Evolutionary conservation across 805 yeast genomes (phyloP), one percentile per base, ranked within the genome.

Genomic region (Nakazawaea molendinolei): DNA sequence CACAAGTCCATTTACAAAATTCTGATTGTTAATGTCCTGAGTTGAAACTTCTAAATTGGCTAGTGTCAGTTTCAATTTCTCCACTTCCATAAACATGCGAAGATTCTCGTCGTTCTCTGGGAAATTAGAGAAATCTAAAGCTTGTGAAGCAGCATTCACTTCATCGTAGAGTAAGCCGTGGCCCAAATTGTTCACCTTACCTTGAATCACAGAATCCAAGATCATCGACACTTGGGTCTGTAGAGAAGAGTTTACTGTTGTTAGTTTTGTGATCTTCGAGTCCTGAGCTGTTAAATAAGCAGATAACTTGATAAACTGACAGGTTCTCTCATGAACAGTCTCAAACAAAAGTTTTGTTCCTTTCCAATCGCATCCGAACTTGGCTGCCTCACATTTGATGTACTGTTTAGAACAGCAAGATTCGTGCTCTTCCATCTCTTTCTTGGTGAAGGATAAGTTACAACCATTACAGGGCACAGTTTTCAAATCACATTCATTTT

Each of bases 301-400:
- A 2, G 51, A 31, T 23, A 59, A 31, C 40, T 55, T 56, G 3
- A 44, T 28, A 32, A 57, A 53, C 0, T 47, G 40, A 34, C 65
- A 60, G 20, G 51, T 58, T 8, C 46, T 31, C 4, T 31, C 5
- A 38, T 60, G 65, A 5, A 56, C 44, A 8, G 48, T 41, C 5
- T 49, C 29, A 12, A 55, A 35, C n/a, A 56, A n/a, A 17, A 51
- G 58, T 27, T 55, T 39, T 18, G 54, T 48, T 2, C 65, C 65
- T 28, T 50, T 50, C 74, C 77, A 73, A 21, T 55, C 59, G 42
- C 79, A 73, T 2, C 79, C 79, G 33, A 61, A 67, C 20, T 54
- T 57, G 14, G 43, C 39, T 1, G 72, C 76, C 0, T 77, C 74
- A 42, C 79, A 73, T 34, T 53, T 52, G 12, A 64, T 48, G 33